Percentiles rank a stretch among this genome's conserved stretches.
These are phyloP conservation scores for Cladophialophora psammophila DNA, from an alignment of 2,329 filamentous ascomycete species.

Conservation along the genomic window DNA sequence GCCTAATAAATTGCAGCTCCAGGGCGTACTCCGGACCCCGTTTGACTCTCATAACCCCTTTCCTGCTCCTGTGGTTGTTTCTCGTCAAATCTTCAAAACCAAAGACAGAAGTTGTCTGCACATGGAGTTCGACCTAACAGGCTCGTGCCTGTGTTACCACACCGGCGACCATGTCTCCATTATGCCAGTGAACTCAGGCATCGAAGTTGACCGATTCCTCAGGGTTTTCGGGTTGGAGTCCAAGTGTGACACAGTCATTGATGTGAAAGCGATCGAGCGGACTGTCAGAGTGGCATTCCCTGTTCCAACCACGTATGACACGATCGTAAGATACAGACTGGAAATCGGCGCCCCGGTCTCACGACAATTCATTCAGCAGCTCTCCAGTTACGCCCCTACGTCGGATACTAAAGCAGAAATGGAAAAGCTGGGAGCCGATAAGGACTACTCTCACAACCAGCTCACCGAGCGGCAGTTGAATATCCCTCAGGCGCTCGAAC, in stretches of 20 bases:
- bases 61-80: slow-evolving; percentile 90
- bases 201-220: slow-evolving; percentile 89
- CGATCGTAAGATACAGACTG: slow-evolving; percentile 91
- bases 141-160: slow-evolving; percentile 88
- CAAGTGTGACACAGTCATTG: slow-evolving; percentile 83
- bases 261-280: slow-evolving; percentile 82
- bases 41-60: slow-evolving; percentile 97
- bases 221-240: slow-evolving; percentile 75
- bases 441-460: slow-evolving; percentile 91
- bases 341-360: slow-evolving; percentile 95
- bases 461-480: slow-evolving; percentile 83
- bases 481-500: slow-evolving; percentile 81
- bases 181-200: slow-evolving; percentile 94
- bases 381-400: slow-evolving; percentile 87
- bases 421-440: slow-evolving; percentile 85
- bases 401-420: slow-evolving; percentile 86
- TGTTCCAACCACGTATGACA: slow-evolving; percentile 93
- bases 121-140: slow-evolving; percentile 90
- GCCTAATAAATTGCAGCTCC: slow-evolving; percentile 93
- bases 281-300: slow-evolving; percentile 98
- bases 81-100: slow-evolving; percentile 86
- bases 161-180: slow-evolving; percentile 97
- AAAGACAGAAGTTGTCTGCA: slow-evolving; percentile 94
- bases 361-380: slow-evolving; percentile 86
- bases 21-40: slow-evolving; percentile 81